A percentile compares a stretch with the other conserved stretches of the same genome.
phyloP scores from a whole-genome alignment of 129 eudicot genomes.

The Scalesia atractyloides region DNA sequence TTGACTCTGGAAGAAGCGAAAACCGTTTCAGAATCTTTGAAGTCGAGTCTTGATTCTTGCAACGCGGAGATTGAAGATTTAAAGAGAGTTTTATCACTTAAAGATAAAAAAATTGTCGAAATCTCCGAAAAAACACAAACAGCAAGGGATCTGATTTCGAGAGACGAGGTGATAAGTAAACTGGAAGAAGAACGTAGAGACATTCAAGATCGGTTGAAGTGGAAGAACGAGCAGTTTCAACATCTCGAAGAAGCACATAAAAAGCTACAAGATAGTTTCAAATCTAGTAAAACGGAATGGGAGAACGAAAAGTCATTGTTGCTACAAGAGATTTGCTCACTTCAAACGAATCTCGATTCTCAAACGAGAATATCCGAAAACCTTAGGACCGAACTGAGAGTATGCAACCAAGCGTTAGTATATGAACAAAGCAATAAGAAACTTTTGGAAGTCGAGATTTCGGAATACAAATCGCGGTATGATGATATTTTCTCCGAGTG shows the following conservation, averaged over 20 bases:
- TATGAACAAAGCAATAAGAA: conserved; percentile 64
- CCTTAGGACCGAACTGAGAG: conserved; percentile 54
- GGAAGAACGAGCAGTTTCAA: conserved; percentile 71
- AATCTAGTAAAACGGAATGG: conserved; percentile 55
- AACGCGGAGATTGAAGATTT: conserved; percentile 52
- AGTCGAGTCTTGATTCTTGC: conserved; percentile 36
- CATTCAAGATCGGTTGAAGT: conserved; percentile 55
- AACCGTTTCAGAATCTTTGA: conserved; percentile 40
- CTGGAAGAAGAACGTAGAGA: conserved; percentile 53
- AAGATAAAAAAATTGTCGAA: conserved; percentile 44
- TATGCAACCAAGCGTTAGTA: conserved; percentile 70
- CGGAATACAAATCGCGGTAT: conserved; percentile 51
- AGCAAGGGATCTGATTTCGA: conserved; percentile 39
- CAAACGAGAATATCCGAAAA: conserved; percentile 53
- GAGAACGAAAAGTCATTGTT: conserved; percentile 50
- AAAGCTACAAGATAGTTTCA: conserved; percentile 50
- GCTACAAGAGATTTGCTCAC: conserved; percentile 48
- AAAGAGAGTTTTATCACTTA: conserved; percentile 43
- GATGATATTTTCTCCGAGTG: conserved; percentile 48
- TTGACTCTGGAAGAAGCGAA: conserved; percentile 58
- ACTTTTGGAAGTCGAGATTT: conserved; percentile 55
- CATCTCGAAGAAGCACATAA: conserved; percentile 78
- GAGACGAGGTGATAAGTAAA: conserved; percentile 43
- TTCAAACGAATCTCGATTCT: conserved; percentile 61
- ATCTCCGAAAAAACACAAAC: conserved; percentile 29